Percentiles rank a stretch among this genome's conserved stretches.
These are phyloP conservation scores for Cunninghamia lanceolata DNA, from an alignment of 75 land plant genomes.

Conservation along the genomic window DNA sequence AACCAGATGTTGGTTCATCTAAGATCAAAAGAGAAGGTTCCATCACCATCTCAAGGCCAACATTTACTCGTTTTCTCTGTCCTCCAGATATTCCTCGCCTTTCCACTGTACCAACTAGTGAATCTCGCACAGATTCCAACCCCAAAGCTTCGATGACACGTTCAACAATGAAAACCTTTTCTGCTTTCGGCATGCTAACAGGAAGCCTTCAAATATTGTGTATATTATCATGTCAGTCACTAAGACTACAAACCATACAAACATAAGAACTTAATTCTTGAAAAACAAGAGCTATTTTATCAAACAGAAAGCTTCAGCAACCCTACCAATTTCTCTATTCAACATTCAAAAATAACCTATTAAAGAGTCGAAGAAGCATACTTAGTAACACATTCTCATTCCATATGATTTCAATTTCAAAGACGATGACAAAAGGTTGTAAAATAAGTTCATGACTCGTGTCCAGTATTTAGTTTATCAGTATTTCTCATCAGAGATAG, in stretches of 20 bases:
- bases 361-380: slow-evolving; percentile 1
- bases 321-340: background rate
- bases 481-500: background rate
- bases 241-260: background rate
- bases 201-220: slow-evolving; percentile 52
- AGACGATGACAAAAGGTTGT: background rate
- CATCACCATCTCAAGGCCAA: slow-evolving; percentile 97
- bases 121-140: slow-evolving; percentile 74
- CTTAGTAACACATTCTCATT: background rate
- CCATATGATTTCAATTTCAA: slow-evolving; percentile 9
- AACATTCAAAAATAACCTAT: background rate
- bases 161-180: slow-evolving; percentile 87
- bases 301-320: background rate
- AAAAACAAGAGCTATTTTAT: background rate
- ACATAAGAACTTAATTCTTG: background rate
- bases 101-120: slow-evolving; percentile 95
- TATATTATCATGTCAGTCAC: background rate
- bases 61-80: slow-evolving; percentile 96
- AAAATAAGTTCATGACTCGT: background rate
- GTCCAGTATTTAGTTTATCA: background rate
- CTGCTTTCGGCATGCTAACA: slow-evolving; percentile 66
- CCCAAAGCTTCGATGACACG: slow-evolving; percentile 93
- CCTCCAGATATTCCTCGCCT: slow-evolving; percentile 97
- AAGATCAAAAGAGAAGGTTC: slow-evolving; percentile 92
- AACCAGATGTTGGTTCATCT: slow-evolving; percentile 98